Base-by-base conservation (phyloP, 108 stramenopile species). In the Stephanodiscus minutulus region DNA sequence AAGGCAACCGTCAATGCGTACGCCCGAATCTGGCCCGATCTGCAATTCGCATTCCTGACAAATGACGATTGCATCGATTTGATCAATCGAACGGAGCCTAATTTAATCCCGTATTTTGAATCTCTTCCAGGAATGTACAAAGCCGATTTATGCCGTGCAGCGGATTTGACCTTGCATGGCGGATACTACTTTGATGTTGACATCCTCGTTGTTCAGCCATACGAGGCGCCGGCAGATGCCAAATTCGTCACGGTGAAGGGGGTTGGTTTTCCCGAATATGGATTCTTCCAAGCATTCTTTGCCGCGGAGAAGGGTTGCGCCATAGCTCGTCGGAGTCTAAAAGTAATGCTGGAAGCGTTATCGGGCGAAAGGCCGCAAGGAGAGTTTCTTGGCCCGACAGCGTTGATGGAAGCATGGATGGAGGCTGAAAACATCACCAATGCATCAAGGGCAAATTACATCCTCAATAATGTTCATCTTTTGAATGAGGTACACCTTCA, bases 121-220 rank as follows among this genome's bases (percentile, higher is more conserved):
- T 33, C 5, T 33, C 5, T 2, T 22, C 29, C 46, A 72, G 74
- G 74, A 25, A 69, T 69, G 68, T 75, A 44, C 57, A 75, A 75
- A 50, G 66, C 74, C 8, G 74, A 75, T 47, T n/a, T 75, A 24
- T 75, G 74, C 25, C 66, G 74, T 11, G 66, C 68, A 37, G 66
- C 68, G 10, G 60, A 61, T 29, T 46, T 75, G 4, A 59, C 29
- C 13, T 58, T 75, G 21, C 58, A 75, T 39, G 66, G 74, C 11
- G 74, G 74, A 2, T 75, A 75, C 43, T 75, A 75, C 57, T 75
- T 75, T 43, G 74, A 75, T 75, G 74, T 75, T 25, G 74, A 75
- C 28, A 12, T 75, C 1, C 66, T 75, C 27, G 71, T 64, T 22
- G 52, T 72, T 0, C 37, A 61, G n/a, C 71, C 71, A 5, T 72